Conservation (phyloP, 495 filamentous ascomycete species). For the Xylaria flabelliformis region DNA sequence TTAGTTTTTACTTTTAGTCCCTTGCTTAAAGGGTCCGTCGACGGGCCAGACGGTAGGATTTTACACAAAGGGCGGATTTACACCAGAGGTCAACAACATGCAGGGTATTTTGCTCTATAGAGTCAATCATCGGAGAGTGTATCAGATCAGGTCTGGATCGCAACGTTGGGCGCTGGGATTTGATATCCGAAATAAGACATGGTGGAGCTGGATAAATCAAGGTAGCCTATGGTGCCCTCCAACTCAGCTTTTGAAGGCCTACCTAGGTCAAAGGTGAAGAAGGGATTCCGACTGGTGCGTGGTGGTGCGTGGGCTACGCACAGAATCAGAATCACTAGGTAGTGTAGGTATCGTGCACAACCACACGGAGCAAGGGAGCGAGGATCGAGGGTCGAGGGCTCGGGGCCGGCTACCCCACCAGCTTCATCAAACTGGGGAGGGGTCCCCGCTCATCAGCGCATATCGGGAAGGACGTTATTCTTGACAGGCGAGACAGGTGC, state of each 20-base stretch:
- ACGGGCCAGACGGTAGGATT: background rate
- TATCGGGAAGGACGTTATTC: conserved; percentile 22
- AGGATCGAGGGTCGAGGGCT: background rate
- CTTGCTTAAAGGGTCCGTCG: background rate
- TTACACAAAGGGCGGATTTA: background rate
- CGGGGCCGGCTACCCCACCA: background rate
- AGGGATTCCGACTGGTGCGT: conserved; percentile 15
- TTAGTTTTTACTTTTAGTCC: background rate
- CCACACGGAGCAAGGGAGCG: background rate
- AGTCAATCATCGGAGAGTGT: conserved; percentile 12
- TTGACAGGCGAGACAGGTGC: conserved; percentile 3
- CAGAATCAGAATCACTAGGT: background rate
- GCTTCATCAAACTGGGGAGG: conserved; percentile 3
- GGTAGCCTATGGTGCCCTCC: conserved; percentile 7
- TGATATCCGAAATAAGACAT: conserved; percentile 8
- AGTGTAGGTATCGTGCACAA: background rate
- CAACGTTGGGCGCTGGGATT: conserved; percentile 19
- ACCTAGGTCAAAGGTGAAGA: conserved; percentile 6
- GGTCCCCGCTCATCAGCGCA: background rate
- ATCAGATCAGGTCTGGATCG: conserved; percentile 20
- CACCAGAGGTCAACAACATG: conserved; percentile 6
- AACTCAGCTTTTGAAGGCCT: background rate
- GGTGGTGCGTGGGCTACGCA: background rate
- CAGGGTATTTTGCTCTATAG: conserved; percentile 7
- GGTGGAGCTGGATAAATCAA: conserved; percentile 22